phyloP scores from a whole-genome alignment of 179 eudicot genomes.

The Silene vulgaris region DNA sequence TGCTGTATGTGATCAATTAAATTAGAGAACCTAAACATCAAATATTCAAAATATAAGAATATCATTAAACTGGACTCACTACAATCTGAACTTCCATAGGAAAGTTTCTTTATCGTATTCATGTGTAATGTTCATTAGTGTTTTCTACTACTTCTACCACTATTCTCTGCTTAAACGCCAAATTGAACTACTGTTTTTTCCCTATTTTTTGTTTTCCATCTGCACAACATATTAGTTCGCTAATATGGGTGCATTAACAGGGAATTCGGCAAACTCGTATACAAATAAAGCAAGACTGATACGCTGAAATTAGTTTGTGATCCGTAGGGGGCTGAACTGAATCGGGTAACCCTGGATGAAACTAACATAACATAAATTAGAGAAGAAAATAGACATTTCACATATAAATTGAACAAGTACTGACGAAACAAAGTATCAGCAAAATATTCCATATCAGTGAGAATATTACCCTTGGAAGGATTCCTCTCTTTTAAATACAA shows the following conservation, averaged over 20 bases:
- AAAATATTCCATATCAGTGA: slow-evolving; percentile 2
- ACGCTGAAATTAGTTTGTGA: neutral
- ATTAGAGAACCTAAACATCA: neutral
- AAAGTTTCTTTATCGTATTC: neutral
- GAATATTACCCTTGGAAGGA: slow-evolving; percentile 15
- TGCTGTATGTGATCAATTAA: neutral
- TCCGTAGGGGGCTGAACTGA: neutral
- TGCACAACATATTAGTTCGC: neutral
- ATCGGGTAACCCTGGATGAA: neutral
- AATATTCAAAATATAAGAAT: neutral
- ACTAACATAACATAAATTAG: neutral
- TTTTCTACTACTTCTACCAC: neutral
- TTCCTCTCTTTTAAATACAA: slow-evolving; percentile 13
- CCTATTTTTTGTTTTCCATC: neutral
- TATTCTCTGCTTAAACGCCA: neutral
- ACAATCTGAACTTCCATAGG: neutral
- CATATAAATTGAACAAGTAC: slow-evolving; percentile 6
- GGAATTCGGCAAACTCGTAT: neutral
- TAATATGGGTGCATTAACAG: neutral
- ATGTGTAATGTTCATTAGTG: neutral
- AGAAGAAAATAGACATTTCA: slow-evolving; percentile 4
- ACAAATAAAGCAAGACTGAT: neutral
- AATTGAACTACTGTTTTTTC: neutral
- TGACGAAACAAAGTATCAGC: neutral
- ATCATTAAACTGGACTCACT: slow-evolving; percentile 13